A percentile compares a stretch with the other conserved stretches of the same genome.
These are phyloP conservation scores for Parsonsia alboflavescens DNA, from an alignment of 257 asterid genomes.

Conservation along the genomic window DNA sequence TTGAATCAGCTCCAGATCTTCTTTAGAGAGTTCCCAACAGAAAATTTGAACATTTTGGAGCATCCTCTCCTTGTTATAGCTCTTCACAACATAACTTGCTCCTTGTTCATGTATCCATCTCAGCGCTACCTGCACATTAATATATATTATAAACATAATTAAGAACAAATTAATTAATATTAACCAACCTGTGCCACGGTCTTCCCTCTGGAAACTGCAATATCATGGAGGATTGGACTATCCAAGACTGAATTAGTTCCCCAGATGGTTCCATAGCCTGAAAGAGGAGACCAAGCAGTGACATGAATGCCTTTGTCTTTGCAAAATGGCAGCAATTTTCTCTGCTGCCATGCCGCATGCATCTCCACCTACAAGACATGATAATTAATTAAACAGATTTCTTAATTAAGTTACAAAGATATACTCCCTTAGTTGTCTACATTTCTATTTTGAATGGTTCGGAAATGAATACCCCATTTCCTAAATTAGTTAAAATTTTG, in stretches of 20 bases:
- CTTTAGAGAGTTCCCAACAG: slow-evolving; percentile 27
- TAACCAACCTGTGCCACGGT: neutral
- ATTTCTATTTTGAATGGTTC: too few species aligned
- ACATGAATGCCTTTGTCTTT: slow-evolving; percentile 33
- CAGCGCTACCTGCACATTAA: neutral
- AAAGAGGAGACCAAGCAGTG: slow-evolving; percentile 55
- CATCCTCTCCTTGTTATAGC: slow-evolving; percentile 34
- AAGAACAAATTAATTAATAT: too few species aligned
- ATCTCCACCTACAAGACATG: slow-evolving; percentile 41
- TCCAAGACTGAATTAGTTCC: slow-evolving; percentile 15
- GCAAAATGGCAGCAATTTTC: slow-evolving; percentile 36
- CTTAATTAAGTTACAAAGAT: too few species aligned
- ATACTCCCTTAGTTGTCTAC: too few species aligned
- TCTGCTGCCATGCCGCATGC: slow-evolving; percentile 54
- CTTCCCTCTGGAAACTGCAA: neutral
- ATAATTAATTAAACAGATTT: too few species aligned
- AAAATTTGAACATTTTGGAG: slow-evolving; percentile 22
- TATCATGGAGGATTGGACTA: neutral
- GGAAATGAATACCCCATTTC: too few species aligned
- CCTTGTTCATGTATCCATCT: slow-evolving; percentile 33
- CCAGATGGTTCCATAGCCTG: slow-evolving; percentile 38
- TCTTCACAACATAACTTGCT: slow-evolving; percentile 19
- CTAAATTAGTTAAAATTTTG: too few species aligned
- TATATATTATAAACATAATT: too few species aligned
- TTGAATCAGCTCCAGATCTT: slow-evolving; percentile 30